These are phyloP conservation scores for Aspergillus bombycis DNA, from an alignment of 2,329 filamentous ascomycete genomes.

Conservation along the genomic window DNA sequence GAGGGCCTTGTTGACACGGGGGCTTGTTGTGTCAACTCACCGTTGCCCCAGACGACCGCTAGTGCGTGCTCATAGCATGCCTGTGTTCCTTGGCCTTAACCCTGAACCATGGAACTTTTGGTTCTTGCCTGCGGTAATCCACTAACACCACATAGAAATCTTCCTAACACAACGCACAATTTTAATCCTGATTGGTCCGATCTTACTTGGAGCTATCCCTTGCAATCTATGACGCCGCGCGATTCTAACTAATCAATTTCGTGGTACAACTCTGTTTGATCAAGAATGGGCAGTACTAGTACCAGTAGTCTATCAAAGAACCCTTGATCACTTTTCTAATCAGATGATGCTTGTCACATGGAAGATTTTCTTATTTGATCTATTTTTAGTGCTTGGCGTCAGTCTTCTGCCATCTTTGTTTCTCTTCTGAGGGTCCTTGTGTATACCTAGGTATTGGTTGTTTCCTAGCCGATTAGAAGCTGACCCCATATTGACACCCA, in stretches of 20 bases:
- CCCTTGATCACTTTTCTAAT: neutral
- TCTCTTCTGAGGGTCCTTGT: no score
- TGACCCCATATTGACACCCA: neutral
- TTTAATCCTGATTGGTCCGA: conserved; percentile 1
- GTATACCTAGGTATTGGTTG: neutral
- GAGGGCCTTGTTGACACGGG: conserved; percentile 29
- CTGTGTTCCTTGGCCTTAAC: neutral
- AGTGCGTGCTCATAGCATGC: neutral
- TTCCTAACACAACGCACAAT: conserved; percentile 4
- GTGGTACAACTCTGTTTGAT: neutral
- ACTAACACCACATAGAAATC: neutral
- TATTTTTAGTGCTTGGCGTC: neutral
- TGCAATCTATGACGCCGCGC: neutral
- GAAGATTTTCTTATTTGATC: neutral
- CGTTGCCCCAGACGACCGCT: conserved; percentile 38
- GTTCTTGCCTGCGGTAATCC: neutral
- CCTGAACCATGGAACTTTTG: neutral
- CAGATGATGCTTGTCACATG: neutral
- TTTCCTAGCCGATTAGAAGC: neutral
- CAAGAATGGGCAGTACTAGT: neutral
- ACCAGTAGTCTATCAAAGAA: neutral
- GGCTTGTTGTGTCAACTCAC: conserved; percentile 30
- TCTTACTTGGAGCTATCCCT: neutral
- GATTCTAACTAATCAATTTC: neutral
- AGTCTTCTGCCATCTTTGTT: no score